phyloP scores from a whole-genome alignment of 768 basidiomycete species.

The Termitomyces sp. region DNA sequence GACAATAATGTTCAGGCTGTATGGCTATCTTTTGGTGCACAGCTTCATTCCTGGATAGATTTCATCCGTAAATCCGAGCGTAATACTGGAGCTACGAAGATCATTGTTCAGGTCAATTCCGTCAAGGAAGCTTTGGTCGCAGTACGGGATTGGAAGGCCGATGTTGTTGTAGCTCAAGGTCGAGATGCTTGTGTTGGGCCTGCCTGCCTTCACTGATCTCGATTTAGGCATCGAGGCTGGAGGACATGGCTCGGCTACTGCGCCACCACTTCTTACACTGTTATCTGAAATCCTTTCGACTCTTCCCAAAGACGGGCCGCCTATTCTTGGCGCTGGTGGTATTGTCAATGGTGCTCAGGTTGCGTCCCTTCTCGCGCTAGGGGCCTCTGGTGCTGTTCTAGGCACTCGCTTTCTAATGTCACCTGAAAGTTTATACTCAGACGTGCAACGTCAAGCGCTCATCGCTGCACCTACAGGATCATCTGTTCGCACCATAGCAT shows the following conservation, averaged over 20 bases:
- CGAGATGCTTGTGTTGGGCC: not conserved
- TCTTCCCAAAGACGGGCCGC: constrained; percentile 36
- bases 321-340: constrained; percentile 73
- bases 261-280: constrained; percentile 56
- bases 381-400: constrained; percentile 60
- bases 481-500: constrained; percentile 57
- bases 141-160: constrained; percentile 60
- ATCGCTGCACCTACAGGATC: constrained; percentile 35
- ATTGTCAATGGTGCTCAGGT: constrained; percentile 59
- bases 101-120: constrained; percentile 65
- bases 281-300: constrained; percentile 47
- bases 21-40: constrained; percentile 70
- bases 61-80: constrained; percentile 52
- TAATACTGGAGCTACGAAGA: constrained; percentile 35
- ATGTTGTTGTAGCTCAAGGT: constrained; percentile 81
- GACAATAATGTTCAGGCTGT: constrained; percentile 54
- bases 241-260: constrained; percentile 59
- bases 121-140: constrained; percentile 56
- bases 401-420: constrained; percentile 76
- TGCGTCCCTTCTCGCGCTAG: constrained; percentile 58
- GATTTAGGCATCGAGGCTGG: constrained; percentile 70
- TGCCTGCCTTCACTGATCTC: constrained; percentile 3
- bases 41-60: constrained; percentile 54
- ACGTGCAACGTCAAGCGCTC: constrained; percentile 48
- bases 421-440: constrained; percentile 55